phyloP scores from a whole-genome alignment of 1,139 yeast species.

The Wickerhamomyces sp. region DNA sequence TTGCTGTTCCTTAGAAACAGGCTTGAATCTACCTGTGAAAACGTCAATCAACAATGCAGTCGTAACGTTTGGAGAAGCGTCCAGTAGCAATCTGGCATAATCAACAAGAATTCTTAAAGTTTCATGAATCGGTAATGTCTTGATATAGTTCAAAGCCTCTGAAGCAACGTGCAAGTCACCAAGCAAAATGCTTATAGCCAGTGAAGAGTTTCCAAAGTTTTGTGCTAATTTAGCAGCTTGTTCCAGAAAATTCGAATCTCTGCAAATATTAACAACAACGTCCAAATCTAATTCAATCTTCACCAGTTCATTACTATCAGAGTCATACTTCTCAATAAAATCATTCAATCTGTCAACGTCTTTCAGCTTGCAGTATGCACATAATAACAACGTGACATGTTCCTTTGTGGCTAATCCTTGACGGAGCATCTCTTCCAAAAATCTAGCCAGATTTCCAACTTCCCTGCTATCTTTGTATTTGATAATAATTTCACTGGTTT shows the following conservation, averaged over 20 bases:
- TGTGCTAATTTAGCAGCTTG: conserved; percentile 71
- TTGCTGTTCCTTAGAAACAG: conserved; percentile 26
- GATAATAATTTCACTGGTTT: conserved; percentile 73
- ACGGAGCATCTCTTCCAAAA: conserved; percentile 56
- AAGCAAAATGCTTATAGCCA: conserved; percentile 73
- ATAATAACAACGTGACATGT: conserved; percentile 75
- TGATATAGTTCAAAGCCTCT: conserved; percentile 61
- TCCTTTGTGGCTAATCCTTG: conserved; percentile 57
- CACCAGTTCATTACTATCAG: conserved; percentile 34
- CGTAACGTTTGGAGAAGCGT: conserved; percentile 70
- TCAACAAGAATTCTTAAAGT: conserved; percentile 64
- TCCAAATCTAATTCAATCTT: conserved; percentile 56
- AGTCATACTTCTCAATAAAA: conserved; percentile 47
- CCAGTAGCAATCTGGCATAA: conserved; percentile 61
- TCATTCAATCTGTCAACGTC: conserved; percentile 50
- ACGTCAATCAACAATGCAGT: conserved; percentile 79
- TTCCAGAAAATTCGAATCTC: conserved; percentile 67
- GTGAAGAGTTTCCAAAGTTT: conserved; percentile 66
- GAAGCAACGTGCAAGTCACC: conserved; percentile 60
- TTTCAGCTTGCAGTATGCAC: conserved; percentile 79
- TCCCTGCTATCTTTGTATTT: conserved; percentile 84
- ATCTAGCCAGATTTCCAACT: conserved; percentile 58
- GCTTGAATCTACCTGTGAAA: conserved; percentile 78
- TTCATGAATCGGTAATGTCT: conserved; percentile 72
- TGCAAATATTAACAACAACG: conserved; percentile 64